phyloP scores from a whole-genome alignment of 495 filamentous ascomycete genomes.

The Arthonia radiata region DNA sequence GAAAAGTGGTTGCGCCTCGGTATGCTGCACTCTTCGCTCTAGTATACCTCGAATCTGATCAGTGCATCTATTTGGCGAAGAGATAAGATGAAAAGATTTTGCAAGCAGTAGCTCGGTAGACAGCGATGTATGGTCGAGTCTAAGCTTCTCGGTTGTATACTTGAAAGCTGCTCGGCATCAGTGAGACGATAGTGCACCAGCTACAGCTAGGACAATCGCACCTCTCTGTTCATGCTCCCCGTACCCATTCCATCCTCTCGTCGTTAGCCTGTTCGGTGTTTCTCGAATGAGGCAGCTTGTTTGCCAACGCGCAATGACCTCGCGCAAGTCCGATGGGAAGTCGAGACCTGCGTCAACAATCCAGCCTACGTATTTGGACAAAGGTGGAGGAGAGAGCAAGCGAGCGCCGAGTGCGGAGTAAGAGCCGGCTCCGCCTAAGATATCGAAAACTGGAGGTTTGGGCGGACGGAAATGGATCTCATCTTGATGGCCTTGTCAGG shows the following conservation, averaged over 20 bases:
- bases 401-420: conserved; percentile 77
- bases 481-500: conserved; percentile 25
- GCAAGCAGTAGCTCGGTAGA: conserved; percentile 34
- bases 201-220: conserved; percentile 7
- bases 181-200: conserved; percentile 2
- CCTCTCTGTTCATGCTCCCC: conserved; percentile 29
- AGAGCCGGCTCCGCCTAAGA: conserved; percentile 67
- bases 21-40: conserved; percentile 14
- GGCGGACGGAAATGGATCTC: conserved; percentile 60
- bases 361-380: conserved; percentile 46
- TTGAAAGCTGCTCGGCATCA: conserved; percentile 39
- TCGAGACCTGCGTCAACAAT: conserved; percentile 76
- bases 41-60: conserved; percentile 40
- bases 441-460: conserved; percentile 34
- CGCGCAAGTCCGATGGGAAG: conserved; percentile 42
- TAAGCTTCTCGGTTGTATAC: conserved; percentile 68
- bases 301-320: conserved; percentile 40
- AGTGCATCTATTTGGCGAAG: conserved; percentile 53
- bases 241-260: conserved; percentile 82
- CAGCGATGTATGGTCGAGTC: conserved; percentile 37
- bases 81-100: conserved; percentile 69
- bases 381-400: conserved; percentile 43
- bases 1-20: conserved; percentile 35
- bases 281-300: conserved; percentile 45
- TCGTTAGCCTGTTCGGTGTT: conserved; percentile 45